A percentile compares a stretch with the other conserved stretches of the same genome.
Evolutionary conservation across 495 filamentous ascomycete genomes (phyloP).

Genomic region (Tuber borchii): DNA sequence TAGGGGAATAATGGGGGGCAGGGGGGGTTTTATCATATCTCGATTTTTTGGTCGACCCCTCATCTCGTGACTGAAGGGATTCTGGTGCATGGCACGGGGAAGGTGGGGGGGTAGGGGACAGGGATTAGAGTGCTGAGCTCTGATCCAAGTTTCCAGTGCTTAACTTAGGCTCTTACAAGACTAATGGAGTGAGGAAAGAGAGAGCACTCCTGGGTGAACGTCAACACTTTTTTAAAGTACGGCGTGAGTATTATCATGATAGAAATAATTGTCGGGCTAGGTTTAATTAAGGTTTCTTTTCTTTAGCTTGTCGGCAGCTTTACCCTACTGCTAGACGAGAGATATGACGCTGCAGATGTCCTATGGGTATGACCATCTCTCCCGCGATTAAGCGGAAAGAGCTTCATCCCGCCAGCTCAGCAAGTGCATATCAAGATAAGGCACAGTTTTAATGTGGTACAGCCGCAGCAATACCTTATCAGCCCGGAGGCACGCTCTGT

Average conservation of each 20-base stretch:
- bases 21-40: neutral
- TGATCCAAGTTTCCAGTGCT: no score
- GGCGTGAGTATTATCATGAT: neutral
- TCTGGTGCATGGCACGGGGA: neutral
- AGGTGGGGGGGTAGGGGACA: neutral
- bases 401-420: neutral
- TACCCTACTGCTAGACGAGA: neutral
- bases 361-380: neutral
- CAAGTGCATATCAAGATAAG: neutral
- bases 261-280: neutral
- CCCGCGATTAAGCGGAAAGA: neutral
- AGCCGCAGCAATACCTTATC: neutral
- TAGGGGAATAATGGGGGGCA: conserved; percentile 22
- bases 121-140: neutral
- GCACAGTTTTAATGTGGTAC: neutral
- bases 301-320: neutral
- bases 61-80: neutral
- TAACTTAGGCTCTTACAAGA: no score
- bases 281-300: neutral
- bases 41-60: neutral
- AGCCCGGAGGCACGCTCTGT: neutral
- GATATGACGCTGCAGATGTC: neutral
- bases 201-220: neutral
- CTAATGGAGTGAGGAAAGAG: no score
- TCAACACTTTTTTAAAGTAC: neutral